Conservation (phyloP, 495 filamentous ascomycete genomes). For the Terfezia boudieri region DNA sequence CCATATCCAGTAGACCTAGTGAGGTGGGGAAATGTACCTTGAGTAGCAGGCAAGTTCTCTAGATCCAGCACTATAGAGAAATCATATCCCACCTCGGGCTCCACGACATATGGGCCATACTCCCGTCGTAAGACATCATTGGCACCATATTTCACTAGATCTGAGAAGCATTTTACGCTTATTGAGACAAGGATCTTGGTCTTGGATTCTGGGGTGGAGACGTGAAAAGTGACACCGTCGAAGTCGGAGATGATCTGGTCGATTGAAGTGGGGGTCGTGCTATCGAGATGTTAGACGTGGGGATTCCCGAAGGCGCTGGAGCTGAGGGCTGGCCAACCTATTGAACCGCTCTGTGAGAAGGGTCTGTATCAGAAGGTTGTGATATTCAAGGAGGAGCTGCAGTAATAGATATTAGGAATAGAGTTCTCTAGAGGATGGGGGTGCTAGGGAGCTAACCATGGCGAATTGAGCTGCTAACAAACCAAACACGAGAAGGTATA, state of each 20-base stretch:
- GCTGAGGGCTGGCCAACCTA: conserved; percentile 32
- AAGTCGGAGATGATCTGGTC: conserved; percentile 98
- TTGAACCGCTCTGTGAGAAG: conserved; percentile 87
- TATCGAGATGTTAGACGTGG: conserved; percentile 20
- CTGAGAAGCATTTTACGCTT: conserved; percentile 76
- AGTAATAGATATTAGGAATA: neutral
- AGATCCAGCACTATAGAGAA: conserved; percentile 80
- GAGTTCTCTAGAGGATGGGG: neutral
- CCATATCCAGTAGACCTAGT: too few relatives aligned
- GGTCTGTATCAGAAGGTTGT: conserved; percentile 91
- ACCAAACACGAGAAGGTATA: too few relatives aligned
- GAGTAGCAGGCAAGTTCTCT: conserved; percentile 58
- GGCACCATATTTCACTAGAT: conserved; percentile 80
- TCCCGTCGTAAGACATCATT: conserved; percentile 76
- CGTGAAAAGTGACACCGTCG: conserved; percentile 90
- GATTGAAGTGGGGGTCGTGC: conserved; percentile 62
- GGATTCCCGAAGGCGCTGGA: neutral
- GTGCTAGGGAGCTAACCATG: too few relatives aligned
- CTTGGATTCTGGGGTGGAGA: conserved; percentile 85
- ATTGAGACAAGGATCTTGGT: conserved; percentile 84
- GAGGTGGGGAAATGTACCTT: conserved; percentile 25
- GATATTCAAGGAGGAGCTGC: conserved; percentile 86
- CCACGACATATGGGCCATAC: conserved; percentile 76
- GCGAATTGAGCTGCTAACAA: too few relatives aligned
- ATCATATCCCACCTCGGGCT: conserved; percentile 75